A percentile compares a stretch with the other conserved stretches of the same genome.
Conservation (phyloP, 192 early-diverging fungal genomes). For the Gonapodya sp. region DNA sequence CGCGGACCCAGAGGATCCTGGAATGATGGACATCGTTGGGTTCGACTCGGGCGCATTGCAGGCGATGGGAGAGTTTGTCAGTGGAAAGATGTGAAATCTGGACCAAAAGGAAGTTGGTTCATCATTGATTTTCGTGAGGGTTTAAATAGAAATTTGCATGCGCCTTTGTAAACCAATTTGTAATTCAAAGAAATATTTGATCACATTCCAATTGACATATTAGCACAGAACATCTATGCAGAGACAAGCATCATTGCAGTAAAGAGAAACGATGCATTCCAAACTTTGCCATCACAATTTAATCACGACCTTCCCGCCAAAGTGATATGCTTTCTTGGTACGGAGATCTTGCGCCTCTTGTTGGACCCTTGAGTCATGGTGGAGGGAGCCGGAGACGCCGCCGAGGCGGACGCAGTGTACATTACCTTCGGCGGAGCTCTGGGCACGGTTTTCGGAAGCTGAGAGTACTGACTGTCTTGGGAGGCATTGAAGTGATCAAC, state of each 20-base stretch:
- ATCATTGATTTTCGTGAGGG: no score
- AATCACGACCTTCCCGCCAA: neutral
- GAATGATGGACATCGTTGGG: slow-evolving; percentile 21
- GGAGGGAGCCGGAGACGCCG: neutral
- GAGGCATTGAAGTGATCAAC: neutral
- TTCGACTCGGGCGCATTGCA: slow-evolving; percentile 12
- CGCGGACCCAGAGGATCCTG: slow-evolving; percentile 21
- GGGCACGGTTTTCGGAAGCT: neutral
- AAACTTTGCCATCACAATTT: no score
- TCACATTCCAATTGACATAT: no score
- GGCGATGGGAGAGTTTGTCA: neutral
- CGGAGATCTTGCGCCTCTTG: neutral
- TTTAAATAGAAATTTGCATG: no score
- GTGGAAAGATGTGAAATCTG: no score
- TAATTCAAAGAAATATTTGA: no score
- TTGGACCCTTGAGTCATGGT: neutral
- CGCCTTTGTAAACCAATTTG: no score
- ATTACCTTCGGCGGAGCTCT: neutral
- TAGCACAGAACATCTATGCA: no score
- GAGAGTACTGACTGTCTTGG: neutral
- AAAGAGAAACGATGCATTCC: no score
- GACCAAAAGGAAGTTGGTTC: no score
- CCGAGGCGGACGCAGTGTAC: neutral
- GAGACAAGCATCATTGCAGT: no score
- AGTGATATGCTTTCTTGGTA: neutral